These are phyloP conservation scores for Camillea tinctor DNA, from an alignment of 2,329 filamentous ascomycete genomes.

Conservation along the genomic window DNA sequence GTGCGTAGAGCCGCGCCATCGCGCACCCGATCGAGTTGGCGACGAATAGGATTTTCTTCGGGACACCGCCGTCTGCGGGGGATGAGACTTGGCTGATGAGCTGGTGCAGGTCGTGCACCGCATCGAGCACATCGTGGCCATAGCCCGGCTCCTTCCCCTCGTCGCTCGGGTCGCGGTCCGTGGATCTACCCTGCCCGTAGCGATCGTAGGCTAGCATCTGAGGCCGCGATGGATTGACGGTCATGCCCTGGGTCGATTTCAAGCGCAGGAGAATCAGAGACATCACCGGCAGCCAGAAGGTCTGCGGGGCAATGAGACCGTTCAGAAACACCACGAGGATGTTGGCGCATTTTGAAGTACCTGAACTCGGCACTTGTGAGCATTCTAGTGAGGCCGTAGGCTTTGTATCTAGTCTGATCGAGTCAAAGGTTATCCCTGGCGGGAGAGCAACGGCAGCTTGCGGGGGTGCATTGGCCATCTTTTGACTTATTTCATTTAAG, in stretches of 20 bases:
- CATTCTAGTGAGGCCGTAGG: slow-evolving; percentile 19
- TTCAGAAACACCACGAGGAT: slow-evolving; percentile 29
- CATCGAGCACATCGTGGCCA: slow-evolving; percentile 47
- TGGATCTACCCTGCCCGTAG: slow-evolving; percentile 51
- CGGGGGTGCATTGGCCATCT: slow-evolving; percentile 13
- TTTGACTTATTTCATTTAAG: neutral
- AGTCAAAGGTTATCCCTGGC: slow-evolving; percentile 17
- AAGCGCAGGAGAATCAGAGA: slow-evolving; percentile 15
- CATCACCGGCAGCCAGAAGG: slow-evolving; percentile 24
- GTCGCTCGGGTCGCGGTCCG: slow-evolving; percentile 46
- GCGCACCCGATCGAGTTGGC: slow-evolving; percentile 53
- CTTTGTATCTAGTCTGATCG: slow-evolving; percentile 18
- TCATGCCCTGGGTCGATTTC: neutral
- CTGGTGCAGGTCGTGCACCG: slow-evolving; percentile 43
- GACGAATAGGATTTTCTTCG: slow-evolving; percentile 44
- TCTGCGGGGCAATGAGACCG: slow-evolving; percentile 27
- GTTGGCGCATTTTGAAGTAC: slow-evolving; percentile 10
- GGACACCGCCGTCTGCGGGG: neutral
- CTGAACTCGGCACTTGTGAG: slow-evolving; percentile 14
- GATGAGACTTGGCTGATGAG: slow-evolving; percentile 28
- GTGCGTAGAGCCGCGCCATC: slow-evolving; percentile 51
- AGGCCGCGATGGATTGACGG: slow-evolving; percentile 18
- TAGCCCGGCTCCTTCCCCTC: slow-evolving; percentile 42
- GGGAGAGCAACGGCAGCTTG: slow-evolving; percentile 20
- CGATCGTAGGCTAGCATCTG: slow-evolving; percentile 55